Evolutionary conservation across 1,284 basidiomycete genomes (phyloP), one percentile per base, ranked within the genome.

Genomic region (Trichosporon sp.): DNA sequence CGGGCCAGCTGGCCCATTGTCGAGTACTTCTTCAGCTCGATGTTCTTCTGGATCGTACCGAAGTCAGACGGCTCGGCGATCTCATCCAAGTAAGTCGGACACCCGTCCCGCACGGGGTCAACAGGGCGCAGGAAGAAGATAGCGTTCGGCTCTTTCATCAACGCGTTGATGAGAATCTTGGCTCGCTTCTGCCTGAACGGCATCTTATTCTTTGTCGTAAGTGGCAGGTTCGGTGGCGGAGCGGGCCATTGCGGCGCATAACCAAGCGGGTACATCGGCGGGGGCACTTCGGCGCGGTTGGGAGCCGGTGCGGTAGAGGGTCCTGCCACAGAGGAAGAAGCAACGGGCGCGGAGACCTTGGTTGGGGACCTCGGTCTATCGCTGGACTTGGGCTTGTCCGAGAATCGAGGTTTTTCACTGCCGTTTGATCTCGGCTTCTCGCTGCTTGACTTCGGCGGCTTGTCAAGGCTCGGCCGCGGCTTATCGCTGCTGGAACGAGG

Each of bases 61-160:
- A 98, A 89, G 83, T 99, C 95, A 94, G 98, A 99, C 6, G 97
- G 97, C 72, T 91, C 84, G 73, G 88, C 86, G 79, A 99, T 98
- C 84, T 98, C 97, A 11, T 97, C 89, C 69, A 92, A 89, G 81
- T 99, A 99, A 90, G 92, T 93, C 51, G 92, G 94, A 81, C 91
- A 95, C 31, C 90, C 93, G 83, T 91, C 92, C 64, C 84, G 80
- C 6, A 90, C 82, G 0, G 95, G 91, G 81, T 99, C 92, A 15
- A 99, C 96, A 1, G 96, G 94, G 21, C 87, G 86, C 51, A 87
- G 79, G 84, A 99, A 99, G 31, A 96, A 91, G 32, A 84, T 81
- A 13, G 90, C 88, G 75, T 92, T 90, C 0, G 89, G 87, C 34
- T 91, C 81, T 79, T 89, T 92, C 70, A 85, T 81, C 31, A 98